Conservation (phyloP, 108 stramenopile genomes). For the Pseudonitzschia multiseries region DNA sequence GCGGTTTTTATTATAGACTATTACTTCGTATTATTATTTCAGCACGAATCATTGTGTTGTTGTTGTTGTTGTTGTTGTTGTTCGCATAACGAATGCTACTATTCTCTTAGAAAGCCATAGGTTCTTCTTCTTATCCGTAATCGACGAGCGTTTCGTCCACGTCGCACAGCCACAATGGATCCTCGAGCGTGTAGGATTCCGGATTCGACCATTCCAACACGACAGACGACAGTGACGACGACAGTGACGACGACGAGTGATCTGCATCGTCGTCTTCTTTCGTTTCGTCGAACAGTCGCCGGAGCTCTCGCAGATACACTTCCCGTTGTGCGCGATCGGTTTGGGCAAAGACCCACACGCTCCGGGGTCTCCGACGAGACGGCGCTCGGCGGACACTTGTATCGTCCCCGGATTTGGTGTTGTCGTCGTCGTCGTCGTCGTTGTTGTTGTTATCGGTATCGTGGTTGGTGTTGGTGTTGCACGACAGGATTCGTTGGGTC, state of each 20-base stretch:
- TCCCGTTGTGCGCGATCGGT: slow-evolving; percentile 77
- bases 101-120: no score
- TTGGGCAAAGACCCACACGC: slow-evolving; percentile 79
- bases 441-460: background rate
- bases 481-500: slow-evolving; percentile 13
- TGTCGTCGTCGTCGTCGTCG: background rate
- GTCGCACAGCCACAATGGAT: slow-evolving; percentile 55
- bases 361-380: background rate
- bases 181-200: slow-evolving; percentile 19
- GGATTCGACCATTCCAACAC: slow-evolving; percentile 26
- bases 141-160: slow-evolving; percentile 60
- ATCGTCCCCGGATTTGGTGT: background rate
- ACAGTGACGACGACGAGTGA: no score
- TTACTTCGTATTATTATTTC: no score
- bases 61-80: background rate
- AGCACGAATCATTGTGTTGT: no score
- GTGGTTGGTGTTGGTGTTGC: background rate
- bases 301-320: slow-evolving; percentile 41
- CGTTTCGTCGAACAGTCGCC: slow-evolving; percentile 6
- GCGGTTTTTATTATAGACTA: no score
- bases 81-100: background rate
- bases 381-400: background rate
- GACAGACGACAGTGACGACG: no score
- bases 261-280: background rate
- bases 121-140: slow-evolving; percentile 29